Conservation (phyloP, 306 rosid genomes). For the Acacia melanoxylon region DNA sequence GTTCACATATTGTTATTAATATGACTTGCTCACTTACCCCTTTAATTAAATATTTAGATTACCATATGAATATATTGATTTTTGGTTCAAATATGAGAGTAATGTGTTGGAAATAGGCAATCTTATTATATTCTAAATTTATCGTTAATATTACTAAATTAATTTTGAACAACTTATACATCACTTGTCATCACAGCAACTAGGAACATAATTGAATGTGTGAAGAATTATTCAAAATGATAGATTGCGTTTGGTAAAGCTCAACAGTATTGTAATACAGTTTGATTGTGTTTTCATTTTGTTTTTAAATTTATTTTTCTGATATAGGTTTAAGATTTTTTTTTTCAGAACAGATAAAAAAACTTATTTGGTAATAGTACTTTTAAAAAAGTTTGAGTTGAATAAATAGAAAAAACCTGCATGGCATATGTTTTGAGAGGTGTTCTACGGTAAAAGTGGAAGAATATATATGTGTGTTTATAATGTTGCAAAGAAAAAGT, state of each 20-base stretch:
- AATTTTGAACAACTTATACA: background rate
- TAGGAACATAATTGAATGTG: background rate
- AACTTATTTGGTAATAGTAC: no score
- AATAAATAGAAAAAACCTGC: background rate
- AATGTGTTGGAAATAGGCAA: background rate
- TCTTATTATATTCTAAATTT: background rate
- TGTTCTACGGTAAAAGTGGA: background rate
- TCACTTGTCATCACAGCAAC: background rate
- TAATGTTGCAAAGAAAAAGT: no score
- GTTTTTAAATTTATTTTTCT: no score
- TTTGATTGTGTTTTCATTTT: no score
- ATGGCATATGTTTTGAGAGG: background rate
- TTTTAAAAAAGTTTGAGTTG: no score
- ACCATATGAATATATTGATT: background rate
- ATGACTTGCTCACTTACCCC: background rate
- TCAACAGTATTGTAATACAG: no score
- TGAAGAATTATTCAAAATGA: background rate
- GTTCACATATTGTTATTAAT: background rate
- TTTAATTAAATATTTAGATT: background rate
- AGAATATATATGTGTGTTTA: background rate
- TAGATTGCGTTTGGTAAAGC: no score
- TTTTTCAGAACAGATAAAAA: no score
- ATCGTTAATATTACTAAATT: background rate
- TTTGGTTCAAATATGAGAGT: background rate
- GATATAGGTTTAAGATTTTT: no score